Conservation (phyloP, 2,329 filamentous ascomycete species). For the Westerdykella aurantiaca region DNA sequence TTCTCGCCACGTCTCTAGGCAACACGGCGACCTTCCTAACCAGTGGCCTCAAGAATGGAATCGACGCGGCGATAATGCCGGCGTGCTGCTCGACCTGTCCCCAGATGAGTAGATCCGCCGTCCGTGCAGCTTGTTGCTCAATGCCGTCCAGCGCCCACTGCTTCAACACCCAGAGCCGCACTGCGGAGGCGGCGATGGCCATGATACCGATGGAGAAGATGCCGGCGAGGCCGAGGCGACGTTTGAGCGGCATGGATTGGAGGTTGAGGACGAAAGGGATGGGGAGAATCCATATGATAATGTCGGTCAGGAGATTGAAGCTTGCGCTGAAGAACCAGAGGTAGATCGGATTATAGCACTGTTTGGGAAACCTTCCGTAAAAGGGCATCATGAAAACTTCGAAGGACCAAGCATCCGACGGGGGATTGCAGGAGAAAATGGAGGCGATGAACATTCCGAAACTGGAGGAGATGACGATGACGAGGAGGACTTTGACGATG, state of each 20-base stretch:
- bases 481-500: slow-evolving; percentile 17
- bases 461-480: slow-evolving; percentile 16
- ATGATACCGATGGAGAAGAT: slow-evolving; percentile 31
- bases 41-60: slow-evolving; percentile 27
- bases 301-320: slow-evolving; percentile 40
- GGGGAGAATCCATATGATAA: slow-evolving; percentile 40
- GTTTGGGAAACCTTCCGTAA: slow-evolving; percentile 8
- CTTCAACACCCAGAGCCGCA: slow-evolving; percentile 21
- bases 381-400: slow-evolving; percentile 16
- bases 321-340: slow-evolving; percentile 34
- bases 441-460: slow-evolving; percentile 24
- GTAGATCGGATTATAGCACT: slow-evolving; percentile 22
- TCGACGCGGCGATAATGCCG: slow-evolving; percentile 28
- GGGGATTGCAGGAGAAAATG: slow-evolving; percentile 23
- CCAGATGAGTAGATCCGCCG: slow-evolving; percentile 24
- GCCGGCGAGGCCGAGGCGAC: slow-evolving; percentile 46
- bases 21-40: slow-evolving; percentile 1
- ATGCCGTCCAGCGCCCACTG: slow-evolving; percentile 20
- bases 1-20: neutral
- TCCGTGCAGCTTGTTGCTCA: slow-evolving; percentile 11
- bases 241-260: slow-evolving; percentile 39
- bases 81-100: slow-evolving; percentile 29
- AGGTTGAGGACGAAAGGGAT: slow-evolving; percentile 43
- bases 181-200: slow-evolving; percentile 25
- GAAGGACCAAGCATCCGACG: slow-evolving; percentile 22